A percentile compares a stretch with the other conserved stretches of the same genome.
Evolutionary conservation across 169 alveolate genomes (phyloP).

Genomic region (Plasmodium gonderi): DNA sequence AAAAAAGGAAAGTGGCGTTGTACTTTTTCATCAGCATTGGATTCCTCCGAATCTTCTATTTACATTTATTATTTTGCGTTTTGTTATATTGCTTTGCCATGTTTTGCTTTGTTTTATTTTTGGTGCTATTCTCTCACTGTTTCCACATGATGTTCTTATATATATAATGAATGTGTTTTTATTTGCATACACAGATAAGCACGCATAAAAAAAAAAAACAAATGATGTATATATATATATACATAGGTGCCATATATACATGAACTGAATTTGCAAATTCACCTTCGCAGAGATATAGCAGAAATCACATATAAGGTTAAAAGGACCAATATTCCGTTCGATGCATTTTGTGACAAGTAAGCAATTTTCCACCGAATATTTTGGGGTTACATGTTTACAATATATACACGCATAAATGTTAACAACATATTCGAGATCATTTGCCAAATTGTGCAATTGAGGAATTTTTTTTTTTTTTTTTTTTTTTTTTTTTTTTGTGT

Average conservation of each 20-base stretch:
- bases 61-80: conserved; percentile 6
- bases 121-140: not conserved
- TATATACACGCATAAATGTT: not conserved
- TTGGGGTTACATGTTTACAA: not conserved
- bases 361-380: not conserved
- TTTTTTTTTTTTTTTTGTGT: not conserved
- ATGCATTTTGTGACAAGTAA: conserved; percentile 49
- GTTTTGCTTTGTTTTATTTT: not conserved
- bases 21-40: not conserved
- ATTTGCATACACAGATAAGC: not conserved
- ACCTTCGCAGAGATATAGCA: conserved; percentile 58
- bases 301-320: conserved; percentile 57
- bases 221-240: not conserved
- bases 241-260: not conserved
- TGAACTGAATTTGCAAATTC: not conserved
- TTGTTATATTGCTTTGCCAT: no score
- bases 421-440: not conserved
- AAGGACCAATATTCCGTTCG: conserved; percentile 23
- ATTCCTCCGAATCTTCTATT: not conserved
- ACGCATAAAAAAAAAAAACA: not conserved
- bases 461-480: not conserved
- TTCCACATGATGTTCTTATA: not conserved
- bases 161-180: no score
- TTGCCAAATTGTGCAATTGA: not conserved
- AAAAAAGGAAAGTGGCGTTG: not conserved